Base-by-base conservation (phyloP, 2,329 filamentous ascomycete species). In the Myriosclerotinia curreyana region DNA sequence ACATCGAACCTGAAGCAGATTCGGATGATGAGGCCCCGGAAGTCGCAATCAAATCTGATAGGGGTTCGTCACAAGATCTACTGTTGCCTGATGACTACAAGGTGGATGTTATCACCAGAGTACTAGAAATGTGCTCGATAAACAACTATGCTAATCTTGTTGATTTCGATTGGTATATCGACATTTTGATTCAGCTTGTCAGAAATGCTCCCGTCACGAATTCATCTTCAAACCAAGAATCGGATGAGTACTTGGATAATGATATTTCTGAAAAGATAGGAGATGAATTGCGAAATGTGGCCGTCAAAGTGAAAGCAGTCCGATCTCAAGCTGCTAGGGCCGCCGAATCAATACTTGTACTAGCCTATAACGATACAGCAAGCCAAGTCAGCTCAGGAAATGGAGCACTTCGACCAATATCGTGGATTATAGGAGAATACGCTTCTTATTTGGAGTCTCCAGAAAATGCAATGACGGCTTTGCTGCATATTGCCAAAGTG, bases 141-240 rank as follows among this genome's bases (percentile, higher is more conserved):
- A 89, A 93, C 69, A 96, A 92, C 66, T 99, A 98, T 75, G 83
- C 84, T 48, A 91, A 92, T 72, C 81, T 99, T 55, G 79, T 83
- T 60, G 94, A 99, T 74, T 99, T 99, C 75, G 94, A 97, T 70
- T 99, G 95, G 95, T 98, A 98, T 75, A 89, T 98, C 69, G 91
- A 95, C 69, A 86, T 96, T 36, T 79, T 99, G 38, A 89, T 91
- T 6, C 92, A 96, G 74, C 83, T 99, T 17, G 86, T 97, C 49
- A 86, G 88, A 73, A 82, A 91, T 77, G 80, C 88, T 25, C 89
- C 79, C 0, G 70, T 79, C n/a, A 77, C 82, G 54, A 77, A 79
- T 48, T 67, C 72, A 17, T 70, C 71, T 15, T 70, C 71, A 31
- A 51, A 60, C 15, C 46, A 64, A 31, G 65, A 58, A 12, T 12